Percentiles rank a stretch among this genome's conserved stretches.
These are phyloP conservation scores for Centrapalus pauciflorus DNA, from an alignment of 129 eudicot genomes.

Conservation along the genomic window DNA sequence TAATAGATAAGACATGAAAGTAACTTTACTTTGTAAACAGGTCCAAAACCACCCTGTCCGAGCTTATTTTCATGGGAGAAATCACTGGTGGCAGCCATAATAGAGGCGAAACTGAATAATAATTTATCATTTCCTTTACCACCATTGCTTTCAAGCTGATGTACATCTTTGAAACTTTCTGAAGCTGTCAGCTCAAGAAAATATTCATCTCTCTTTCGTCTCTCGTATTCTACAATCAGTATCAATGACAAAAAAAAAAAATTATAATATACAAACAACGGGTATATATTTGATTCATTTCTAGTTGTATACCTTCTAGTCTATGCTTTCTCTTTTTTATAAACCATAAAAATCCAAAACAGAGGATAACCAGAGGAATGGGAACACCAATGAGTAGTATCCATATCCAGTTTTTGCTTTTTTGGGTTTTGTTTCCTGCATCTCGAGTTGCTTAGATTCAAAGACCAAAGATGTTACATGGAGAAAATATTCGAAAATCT, in stretches of 20 bases:
- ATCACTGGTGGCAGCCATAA: conserved; percentile 31
- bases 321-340: conserved; percentile 9
- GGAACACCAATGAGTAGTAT: conserved; percentile 3
- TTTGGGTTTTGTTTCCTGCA: not conserved
- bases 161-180: conserved; percentile 19
- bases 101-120: conserved; percentile 22
- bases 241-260: not conserved
- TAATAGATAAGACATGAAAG: not conserved
- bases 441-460: not conserved
- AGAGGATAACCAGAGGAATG: conserved; percentile 10
- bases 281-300: not conserved
- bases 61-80: conserved; percentile 37
- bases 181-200: conserved; percentile 21
- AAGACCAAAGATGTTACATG: not conserved
- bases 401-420: conserved; percentile 1
- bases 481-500: not conserved
- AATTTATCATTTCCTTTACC: conserved; percentile 25
- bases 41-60: conserved; percentile 48
- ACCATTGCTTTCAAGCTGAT: conserved; percentile 16
- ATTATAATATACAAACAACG: not conserved
- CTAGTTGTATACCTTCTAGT: conserved; percentile 21
- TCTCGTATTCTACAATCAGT: not conserved
- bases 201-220: conserved; percentile 2
- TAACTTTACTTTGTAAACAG: conserved; percentile 32
- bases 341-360: conserved; percentile 15